Evolutionary conservation across 306 rosid genomes (phyloP).

Genomic region (Malus sylvestris): DNA sequence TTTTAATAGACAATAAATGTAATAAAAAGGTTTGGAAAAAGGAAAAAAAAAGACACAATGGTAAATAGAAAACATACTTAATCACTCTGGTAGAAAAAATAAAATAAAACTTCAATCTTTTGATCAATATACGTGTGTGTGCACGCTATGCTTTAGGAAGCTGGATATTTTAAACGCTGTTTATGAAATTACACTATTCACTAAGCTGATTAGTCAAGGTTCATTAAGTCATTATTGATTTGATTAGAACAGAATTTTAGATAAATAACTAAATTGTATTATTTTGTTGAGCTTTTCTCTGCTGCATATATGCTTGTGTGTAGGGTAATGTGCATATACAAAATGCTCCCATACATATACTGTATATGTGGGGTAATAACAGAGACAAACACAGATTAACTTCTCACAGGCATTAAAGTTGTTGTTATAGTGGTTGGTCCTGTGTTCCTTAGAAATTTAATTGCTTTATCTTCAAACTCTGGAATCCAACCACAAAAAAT

Average conservation of each 20-base stretch:
- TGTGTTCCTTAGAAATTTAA: conserved; percentile 54
- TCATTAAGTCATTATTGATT: background rate
- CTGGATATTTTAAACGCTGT: background rate
- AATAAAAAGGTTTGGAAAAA: background rate
- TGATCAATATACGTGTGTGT: background rate
- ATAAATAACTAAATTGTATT: background rate
- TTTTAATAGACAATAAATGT: background rate
- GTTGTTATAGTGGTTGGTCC: conserved; percentile 77
- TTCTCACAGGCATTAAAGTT: conserved; percentile 51
- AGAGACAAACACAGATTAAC: conserved; percentile 20
- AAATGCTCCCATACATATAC: conserved; percentile 1
- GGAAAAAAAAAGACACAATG: background rate
- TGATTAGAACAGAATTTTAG: background rate
- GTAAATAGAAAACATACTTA: background rate
- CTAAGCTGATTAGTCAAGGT: background rate
- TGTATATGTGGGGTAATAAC: conserved; percentile 5
- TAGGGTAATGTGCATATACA: background rate
- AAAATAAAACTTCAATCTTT: background rate
- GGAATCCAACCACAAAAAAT: conserved; percentile 77
- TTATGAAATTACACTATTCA: background rate
- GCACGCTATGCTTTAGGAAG: too few relatives aligned
- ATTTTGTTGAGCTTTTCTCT: background rate
- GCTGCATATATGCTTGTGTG: background rate
- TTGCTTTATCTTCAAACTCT: conserved; percentile 79
- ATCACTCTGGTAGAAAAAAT: background rate